Percentiles rank a stretch among this genome's conserved stretches.
phyloP scores from a whole-genome alignment of 768 basidiomycete species.

The Boletellus emodensis region DNA sequence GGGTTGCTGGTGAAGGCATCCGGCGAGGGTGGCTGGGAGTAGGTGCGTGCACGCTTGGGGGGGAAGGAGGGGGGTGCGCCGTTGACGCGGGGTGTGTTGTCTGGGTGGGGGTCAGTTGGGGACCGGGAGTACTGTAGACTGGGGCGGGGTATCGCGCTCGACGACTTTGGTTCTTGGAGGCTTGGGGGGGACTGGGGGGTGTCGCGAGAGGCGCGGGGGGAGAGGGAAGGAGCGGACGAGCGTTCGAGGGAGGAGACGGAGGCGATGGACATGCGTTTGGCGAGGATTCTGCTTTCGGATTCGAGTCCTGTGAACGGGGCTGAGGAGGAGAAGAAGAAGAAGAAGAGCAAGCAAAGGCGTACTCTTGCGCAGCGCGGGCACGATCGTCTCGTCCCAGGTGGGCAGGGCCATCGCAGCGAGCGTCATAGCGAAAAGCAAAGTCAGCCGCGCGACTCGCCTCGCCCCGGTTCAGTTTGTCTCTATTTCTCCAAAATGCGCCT shows the following conservation, averaged over 20 bases:
- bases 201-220: conserved; percentile 20
- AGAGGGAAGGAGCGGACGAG: conserved; percentile 17
- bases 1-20: conserved; percentile 28
- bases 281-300: conserved; percentile 72
- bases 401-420: conserved; percentile 43
- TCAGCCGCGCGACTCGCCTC: conserved; percentile 9
- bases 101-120: conserved; percentile 21
- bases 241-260: conserved; percentile 55
- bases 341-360: conserved; percentile 20
- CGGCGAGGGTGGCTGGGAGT: conserved; percentile 49
- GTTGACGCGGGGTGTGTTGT: conserved; percentile 23
- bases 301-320: conserved; percentile 56
- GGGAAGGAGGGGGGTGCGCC: conserved; percentile 31
- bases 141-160: conserved; percentile 46
- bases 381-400: conserved; percentile 80
- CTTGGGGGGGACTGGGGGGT: conserved; percentile 13
- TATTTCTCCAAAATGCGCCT: conserved; percentile 31
- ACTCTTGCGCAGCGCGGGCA: conserved; percentile 79
- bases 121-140: conserved; percentile 38
- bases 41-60: conserved; percentile 56
- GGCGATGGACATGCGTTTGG: conserved; percentile 71
- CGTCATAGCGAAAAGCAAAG: conserved; percentile 24
- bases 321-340: not conserved
- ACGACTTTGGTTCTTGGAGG: conserved; percentile 33
- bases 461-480: not conserved